phyloP scores from a whole-genome alignment of 495 filamentous ascomycete genomes.

The Xeromyces bisporus region DNA sequence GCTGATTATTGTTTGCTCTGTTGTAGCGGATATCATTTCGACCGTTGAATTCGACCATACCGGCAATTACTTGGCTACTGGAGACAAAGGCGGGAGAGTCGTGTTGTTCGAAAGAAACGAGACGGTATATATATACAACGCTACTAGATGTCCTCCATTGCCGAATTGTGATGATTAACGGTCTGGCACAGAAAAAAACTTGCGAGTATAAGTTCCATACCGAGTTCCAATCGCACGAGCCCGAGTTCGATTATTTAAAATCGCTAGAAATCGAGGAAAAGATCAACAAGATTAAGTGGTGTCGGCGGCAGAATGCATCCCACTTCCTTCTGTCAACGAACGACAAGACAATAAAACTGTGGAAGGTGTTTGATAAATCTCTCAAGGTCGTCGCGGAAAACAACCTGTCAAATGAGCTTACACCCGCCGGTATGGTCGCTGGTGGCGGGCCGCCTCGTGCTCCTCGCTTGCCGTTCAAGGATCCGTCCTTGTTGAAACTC shows the following conservation, averaged over 20 bases:
- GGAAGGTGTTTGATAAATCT: conserved; percentile 99
- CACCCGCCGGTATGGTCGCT: conserved; percentile 53
- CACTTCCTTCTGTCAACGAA: conserved; percentile 98
- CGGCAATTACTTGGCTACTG: conserved; percentile 92
- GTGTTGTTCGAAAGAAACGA: conserved; percentile 97
- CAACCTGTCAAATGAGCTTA: conserved; percentile 89
- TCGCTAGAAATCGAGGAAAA: conserved; percentile 99
- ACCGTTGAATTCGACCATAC: conserved; percentile 99
- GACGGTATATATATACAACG: conserved; percentile 64
- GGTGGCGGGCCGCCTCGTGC: conserved; percentile 60
- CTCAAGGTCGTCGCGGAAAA: conserved; percentile 98
- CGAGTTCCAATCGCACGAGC: conserved; percentile 98
- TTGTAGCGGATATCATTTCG: conserved; percentile 90
- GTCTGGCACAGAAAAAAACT: conserved; percentile 96
- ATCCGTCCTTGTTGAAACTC: conserved; percentile 69
- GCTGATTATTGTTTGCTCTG: conserved; percentile 1
- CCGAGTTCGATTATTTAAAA: conserved; percentile 98
- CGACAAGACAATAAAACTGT: conserved; percentile 99
- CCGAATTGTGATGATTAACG: too few species aligned
- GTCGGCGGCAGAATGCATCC: conserved; percentile 88
- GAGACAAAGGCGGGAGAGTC: conserved; percentile 93
- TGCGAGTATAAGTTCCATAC: conserved; percentile 99
- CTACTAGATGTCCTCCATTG: conserved; percentile 3
- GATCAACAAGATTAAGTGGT: conserved; percentile 99
- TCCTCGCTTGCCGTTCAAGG: conserved; percentile 59